A percentile compares a stretch with the other conserved stretches of the same genome.
phyloP scores from a whole-genome alignment of 192 early-diverging fungal species.

The Rhizoclosmatium sp. region DNA sequence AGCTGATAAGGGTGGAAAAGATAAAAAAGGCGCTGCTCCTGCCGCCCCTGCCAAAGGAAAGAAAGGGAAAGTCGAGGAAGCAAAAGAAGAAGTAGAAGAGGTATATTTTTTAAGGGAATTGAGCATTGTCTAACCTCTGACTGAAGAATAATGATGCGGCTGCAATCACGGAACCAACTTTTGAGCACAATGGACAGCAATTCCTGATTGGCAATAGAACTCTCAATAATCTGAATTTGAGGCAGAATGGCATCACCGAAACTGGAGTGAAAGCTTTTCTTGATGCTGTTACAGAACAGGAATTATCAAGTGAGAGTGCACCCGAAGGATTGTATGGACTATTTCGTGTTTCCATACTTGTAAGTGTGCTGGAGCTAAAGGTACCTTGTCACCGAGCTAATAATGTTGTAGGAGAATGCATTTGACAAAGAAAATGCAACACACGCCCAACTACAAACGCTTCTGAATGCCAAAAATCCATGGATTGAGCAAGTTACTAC shows the following conservation, averaged over 20 bases:
- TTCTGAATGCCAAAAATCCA: constrained; percentile 38
- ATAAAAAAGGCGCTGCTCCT: constrained; percentile 46
- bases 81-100: constrained; percentile 61
- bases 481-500: constrained; percentile 24
- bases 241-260: constrained; percentile 49
- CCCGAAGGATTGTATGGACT: constrained; percentile 51
- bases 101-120: neutral
- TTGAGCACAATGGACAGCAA: constrained; percentile 61
- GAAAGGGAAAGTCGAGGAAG: constrained; percentile 60
- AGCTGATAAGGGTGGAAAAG: constrained; percentile 37
- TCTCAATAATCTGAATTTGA: constrained; percentile 57
- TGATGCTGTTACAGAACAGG: constrained; percentile 59
- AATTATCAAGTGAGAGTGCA: constrained; percentile 46
- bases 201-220: constrained; percentile 60
- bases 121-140: neutral
- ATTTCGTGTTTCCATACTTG: constrained; percentile 46
- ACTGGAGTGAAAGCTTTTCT: constrained; percentile 47
- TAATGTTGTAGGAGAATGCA: constrained; percentile 27
- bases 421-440: constrained; percentile 31
- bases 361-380: constrained; percentile 1
- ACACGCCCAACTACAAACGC: constrained; percentile 21
- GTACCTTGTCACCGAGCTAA: no score
- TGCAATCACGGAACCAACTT: constrained; percentile 54
- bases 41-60: constrained; percentile 42
- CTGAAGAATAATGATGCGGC: constrained; percentile 22